These are phyloP conservation scores for Agrocybe pediades DNA, from an alignment of 768 basidiomycete genomes.

Conservation along the genomic window DNA sequence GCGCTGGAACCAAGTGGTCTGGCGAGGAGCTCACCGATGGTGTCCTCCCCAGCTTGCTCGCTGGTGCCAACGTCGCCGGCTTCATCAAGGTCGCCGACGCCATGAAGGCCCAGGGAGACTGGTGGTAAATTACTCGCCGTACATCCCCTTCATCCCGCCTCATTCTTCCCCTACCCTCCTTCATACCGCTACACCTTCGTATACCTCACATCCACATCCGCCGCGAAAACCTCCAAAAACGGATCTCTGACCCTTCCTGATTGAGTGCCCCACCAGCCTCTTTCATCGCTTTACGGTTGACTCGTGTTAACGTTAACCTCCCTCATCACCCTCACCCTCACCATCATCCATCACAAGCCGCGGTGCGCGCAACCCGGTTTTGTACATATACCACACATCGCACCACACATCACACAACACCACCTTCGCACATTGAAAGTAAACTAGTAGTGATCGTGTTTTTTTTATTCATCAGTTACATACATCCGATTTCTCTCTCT, in stretches of 20 bases:
- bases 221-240: neutral
- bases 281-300: neutral
- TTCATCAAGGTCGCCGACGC: constrained; percentile 73
- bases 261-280: neutral
- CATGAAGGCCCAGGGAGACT: constrained; percentile 75
- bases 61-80: constrained; percentile 74
- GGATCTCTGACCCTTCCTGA: neutral
- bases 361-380: neutral
- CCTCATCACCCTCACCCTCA: too few species aligned
- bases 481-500: neutral
- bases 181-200: too few species aligned
- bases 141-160: neutral
- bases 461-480: neutral
- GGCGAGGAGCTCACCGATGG: constrained; percentile 42
- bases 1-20: constrained; percentile 59
- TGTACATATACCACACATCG: neutral
- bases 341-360: neutral
- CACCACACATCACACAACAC: neutral
- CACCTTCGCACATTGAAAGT: too few species aligned
- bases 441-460: neutral
- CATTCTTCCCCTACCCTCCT: neutral
- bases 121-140: constrained; percentile 54
- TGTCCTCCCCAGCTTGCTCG: constrained; percentile 53
- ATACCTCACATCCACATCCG: neutral
- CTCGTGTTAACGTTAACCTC: too few species aligned